These are phyloP conservation scores for Piper betle DNA, from an alignment of 164 flowering plant genomes.

Conservation along the genomic window DNA sequence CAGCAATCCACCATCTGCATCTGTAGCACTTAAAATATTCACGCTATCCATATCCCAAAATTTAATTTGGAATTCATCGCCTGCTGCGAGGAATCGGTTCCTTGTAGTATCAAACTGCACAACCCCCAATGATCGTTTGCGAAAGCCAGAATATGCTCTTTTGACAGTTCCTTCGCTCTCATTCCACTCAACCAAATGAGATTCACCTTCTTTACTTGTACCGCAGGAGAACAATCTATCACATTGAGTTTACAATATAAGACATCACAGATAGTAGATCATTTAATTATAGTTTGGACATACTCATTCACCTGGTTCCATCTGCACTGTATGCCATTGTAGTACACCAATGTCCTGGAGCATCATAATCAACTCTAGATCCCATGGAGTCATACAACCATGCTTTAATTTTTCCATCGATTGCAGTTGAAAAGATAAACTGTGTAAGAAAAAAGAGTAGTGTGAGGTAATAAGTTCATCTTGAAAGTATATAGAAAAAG, in stretches of 20 bases:
- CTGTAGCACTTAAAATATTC: slow-evolving; percentile 13
- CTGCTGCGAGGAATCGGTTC: slow-evolving; percentile 20
- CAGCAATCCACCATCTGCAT: slow-evolving; percentile 28
- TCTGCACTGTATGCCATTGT: slow-evolving; percentile 73
- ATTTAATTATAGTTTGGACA: not conserved
- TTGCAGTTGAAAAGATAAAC: slow-evolving; percentile 72
- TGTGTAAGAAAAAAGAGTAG: slow-evolving; percentile 9
- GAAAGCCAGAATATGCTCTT: slow-evolving; percentile 18
- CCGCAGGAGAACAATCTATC: slow-evolving; percentile 16
- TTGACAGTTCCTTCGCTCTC: slow-evolving; percentile 15
- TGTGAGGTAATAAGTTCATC: too few species aligned
- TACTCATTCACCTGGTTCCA: slow-evolving; percentile 43
- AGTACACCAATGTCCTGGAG: slow-evolving; percentile 65
- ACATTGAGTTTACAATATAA: not conserved
- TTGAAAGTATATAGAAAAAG: not conserved
- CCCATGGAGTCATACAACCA: slow-evolving; percentile 70
- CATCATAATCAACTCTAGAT: slow-evolving; percentile 75
- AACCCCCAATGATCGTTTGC: slow-evolving; percentile 19
- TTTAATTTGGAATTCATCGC: slow-evolving; percentile 28
- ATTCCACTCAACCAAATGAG: slow-evolving; percentile 17
- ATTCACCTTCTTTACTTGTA: slow-evolving; percentile 19
- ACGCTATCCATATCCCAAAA: slow-evolving; percentile 28
- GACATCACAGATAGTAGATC: not conserved
- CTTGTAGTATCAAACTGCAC: slow-evolving; percentile 18
- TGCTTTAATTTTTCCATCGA: slow-evolving; percentile 75